Percentiles rank a stretch among this genome's conserved stretches.
These are phyloP conservation scores for Mimosa pudica DNA, from an alignment of 306 rosid genomes.

Conservation along the genomic window DNA sequence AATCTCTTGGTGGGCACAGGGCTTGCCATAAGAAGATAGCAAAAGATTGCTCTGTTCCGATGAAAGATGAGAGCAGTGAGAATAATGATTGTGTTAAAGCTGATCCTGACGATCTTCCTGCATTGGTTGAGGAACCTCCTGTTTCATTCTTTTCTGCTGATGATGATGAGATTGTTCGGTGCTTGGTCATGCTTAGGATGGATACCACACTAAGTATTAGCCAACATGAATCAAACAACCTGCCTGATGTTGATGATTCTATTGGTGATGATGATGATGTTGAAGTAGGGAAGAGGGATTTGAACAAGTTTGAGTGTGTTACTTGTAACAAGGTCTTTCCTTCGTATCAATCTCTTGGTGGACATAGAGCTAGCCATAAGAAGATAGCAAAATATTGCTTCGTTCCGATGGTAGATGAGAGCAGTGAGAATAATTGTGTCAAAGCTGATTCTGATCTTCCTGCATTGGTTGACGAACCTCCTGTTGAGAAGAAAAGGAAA, in stretches of 20 bases:
- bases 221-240: neutral
- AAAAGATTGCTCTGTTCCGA: conserved; percentile 53
- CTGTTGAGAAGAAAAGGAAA: conserved; percentile 54
- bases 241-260: neutral
- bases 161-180: conserved; percentile 55
- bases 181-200: conserved; percentile 68
- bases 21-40: conserved; percentile 59
- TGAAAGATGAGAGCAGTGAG: conserved; percentile 25
- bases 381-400: conserved; percentile 48
- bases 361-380: conserved; percentile 72
- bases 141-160: neutral
- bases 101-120: too few relatives aligned
- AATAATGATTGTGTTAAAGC: too few relatives aligned
- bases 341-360: conserved; percentile 79
- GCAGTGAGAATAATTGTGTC: too few relatives aligned
- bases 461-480: neutral
- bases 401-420: conserved; percentile 44
- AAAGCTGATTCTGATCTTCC: too few relatives aligned
- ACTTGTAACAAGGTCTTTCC: conserved; percentile 57
- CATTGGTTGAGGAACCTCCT: neutral
- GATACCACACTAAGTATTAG: conserved; percentile 6
- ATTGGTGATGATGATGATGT: conserved; percentile 1
- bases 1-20: conserved; percentile 79
- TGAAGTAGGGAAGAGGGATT: neutral
- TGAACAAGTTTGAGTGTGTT: conserved; percentile 51